Evolutionary conservation across 192 early-diverging fungal species (phyloP).

Genomic region (Umbelopsis sp.): DNA sequence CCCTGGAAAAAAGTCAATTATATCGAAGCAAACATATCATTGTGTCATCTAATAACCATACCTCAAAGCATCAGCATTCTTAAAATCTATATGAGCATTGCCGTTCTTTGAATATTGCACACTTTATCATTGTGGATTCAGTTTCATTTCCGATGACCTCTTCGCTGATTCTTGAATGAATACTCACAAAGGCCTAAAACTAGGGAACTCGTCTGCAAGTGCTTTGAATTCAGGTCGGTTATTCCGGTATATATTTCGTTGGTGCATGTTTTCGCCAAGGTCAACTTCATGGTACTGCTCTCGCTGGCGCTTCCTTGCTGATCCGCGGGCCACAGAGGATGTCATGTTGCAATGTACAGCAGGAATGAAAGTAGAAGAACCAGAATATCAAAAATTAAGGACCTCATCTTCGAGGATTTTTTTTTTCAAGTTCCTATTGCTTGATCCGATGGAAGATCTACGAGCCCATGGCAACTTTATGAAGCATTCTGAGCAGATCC

Average conservation of each 20-base stretch:
- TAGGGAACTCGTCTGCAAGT: constrained; percentile 48
- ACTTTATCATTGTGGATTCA: not conserved
- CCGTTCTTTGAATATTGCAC: constrained; percentile 8
- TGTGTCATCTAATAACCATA: constrained; percentile 10
- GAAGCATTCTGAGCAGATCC: constrained; percentile 18
- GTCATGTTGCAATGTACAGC: no score
- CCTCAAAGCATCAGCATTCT: constrained; percentile 61
- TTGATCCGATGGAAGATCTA: not conserved
- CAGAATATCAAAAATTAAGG: not conserved
- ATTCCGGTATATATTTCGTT: constrained; percentile 55
- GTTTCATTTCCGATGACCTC: not conserved
- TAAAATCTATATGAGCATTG: constrained; percentile 58
- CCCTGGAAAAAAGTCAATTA: constrained; percentile 35
- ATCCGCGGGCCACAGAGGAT: no score
- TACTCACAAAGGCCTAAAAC: constrained; percentile 53
- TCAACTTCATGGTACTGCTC: not conserved
- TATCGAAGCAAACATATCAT: not conserved
- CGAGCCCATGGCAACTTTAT: not conserved
- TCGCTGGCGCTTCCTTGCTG: not conserved
- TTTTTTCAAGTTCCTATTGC: constrained; percentile 27
- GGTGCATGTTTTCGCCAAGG: constrained; percentile 51
- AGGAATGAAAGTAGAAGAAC: no score
- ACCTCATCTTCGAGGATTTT: not conserved
- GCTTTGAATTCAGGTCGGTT: constrained; percentile 57
- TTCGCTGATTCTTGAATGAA: not conserved